These are phyloP conservation scores for Nitzschia palea DNA, from an alignment of 108 stramenopile species.

Conservation along the genomic window DNA sequence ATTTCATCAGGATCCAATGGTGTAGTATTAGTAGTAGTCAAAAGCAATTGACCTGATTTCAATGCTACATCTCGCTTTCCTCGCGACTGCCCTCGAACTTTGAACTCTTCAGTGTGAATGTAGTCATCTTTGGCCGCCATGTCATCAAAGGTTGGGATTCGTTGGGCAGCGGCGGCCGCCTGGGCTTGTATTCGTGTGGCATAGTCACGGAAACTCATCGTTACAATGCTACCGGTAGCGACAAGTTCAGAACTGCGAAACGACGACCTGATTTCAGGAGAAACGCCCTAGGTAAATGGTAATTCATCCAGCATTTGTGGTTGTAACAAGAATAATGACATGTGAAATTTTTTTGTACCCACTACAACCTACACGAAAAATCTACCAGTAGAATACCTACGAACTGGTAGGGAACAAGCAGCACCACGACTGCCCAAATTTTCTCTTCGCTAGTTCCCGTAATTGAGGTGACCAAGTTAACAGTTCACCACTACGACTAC, in stretches of 20 bases:
- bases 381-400: no score
- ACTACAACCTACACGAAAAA: no score
- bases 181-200: conserved; percentile 24
- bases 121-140: conserved; percentile 60
- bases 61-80: background rate
- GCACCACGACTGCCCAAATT: no score
- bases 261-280: background rate
- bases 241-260: background rate
- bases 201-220: conserved; percentile 23
- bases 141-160: conserved; percentile 35
- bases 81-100: conserved; percentile 19
- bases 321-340: no score
- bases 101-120: conserved; percentile 46
- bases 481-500: no score
- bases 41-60: background rate
- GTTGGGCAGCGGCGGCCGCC: conserved; percentile 24
- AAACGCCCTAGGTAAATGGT: background rate
- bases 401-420: no score
- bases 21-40: background rate
- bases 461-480: no score
- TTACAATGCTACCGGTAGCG: background rate
- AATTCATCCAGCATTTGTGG: no score
- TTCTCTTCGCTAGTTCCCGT: no score
- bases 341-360: no score
- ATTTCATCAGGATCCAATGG: background rate